These are phyloP conservation scores for Xerocomellus chrysenteron DNA, from an alignment of 768 basidiomycete species.

Conservation along the genomic window DNA sequence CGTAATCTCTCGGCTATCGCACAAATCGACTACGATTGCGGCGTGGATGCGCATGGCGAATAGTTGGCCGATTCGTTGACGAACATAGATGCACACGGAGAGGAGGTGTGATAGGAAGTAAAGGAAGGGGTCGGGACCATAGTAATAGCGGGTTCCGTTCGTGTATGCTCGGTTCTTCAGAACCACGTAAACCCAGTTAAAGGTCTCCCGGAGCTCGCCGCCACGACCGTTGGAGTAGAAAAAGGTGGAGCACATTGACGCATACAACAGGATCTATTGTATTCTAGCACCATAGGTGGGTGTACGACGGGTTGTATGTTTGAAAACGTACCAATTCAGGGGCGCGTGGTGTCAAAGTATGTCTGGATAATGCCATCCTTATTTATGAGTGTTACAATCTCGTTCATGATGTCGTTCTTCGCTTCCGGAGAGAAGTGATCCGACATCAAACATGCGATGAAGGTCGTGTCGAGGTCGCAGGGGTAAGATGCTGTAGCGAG, in stretches of 20 bases:
- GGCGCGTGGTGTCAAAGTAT: constrained; percentile 17
- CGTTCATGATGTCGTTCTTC: constrained; percentile 20
- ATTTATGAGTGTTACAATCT: too few species aligned
- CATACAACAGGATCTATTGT: too few species aligned
- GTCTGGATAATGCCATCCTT: too few species aligned
- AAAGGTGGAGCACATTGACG: too few species aligned
- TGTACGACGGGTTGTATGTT: not conserved
- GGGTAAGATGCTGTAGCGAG: constrained; percentile 13
- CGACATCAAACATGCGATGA: constrained; percentile 19
- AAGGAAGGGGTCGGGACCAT: constrained; percentile 15
- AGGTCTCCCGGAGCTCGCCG: too few species aligned
- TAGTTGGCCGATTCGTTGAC: constrained; percentile 8
- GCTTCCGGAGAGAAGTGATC: constrained; percentile 8
- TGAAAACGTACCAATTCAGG: constrained; percentile 17
- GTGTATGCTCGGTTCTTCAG: constrained; percentile 24
- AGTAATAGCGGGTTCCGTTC: constrained; percentile 21
- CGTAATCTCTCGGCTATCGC: constrained; percentile 15
- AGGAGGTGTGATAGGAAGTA: constrained; percentile 24
- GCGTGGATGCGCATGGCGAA: constrained; percentile 22
- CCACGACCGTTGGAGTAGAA: too few species aligned
- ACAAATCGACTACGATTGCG: constrained; percentile 7
- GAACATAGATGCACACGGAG: constrained; percentile 18
- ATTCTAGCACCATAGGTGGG: not conserved
- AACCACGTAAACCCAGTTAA: constrained; percentile 11
- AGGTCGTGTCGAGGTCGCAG: constrained; percentile 20